Percentiles rank a stretch among this genome's conserved stretches.
Conservation (phyloP, 2,329 filamentous ascomycete species). For the Penicillium occitanis region DNA sequence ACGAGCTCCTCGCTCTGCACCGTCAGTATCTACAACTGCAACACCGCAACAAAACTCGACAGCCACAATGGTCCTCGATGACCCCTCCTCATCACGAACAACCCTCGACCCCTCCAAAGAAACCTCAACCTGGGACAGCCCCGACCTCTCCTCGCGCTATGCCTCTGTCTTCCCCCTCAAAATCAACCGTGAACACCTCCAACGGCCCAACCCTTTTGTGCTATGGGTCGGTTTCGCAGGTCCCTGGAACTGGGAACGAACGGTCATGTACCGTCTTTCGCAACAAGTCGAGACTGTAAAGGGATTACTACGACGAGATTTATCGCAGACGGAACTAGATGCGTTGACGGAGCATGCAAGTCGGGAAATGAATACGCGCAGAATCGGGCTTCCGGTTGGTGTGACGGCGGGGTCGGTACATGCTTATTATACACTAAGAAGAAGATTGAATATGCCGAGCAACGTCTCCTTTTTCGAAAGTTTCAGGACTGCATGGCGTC, state of each 20-base stretch:
- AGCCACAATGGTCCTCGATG: slow-evolving; percentile 17
- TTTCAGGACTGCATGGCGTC: background rate
- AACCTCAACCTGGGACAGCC: slow-evolving; percentile 18
- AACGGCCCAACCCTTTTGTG: slow-evolving; percentile 14
- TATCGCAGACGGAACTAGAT: slow-evolving; percentile 17
- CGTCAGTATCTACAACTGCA: background rate
- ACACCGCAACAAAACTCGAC: background rate
- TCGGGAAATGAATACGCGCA: slow-evolving; percentile 13
- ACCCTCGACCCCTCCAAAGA: slow-evolving; percentile 12
- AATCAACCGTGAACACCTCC: slow-evolving; percentile 17
- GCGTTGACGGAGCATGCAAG: slow-evolving; percentile 18
- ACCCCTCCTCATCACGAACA: background rate
- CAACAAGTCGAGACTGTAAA: slow-evolving; percentile 12
- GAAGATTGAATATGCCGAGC: background rate
- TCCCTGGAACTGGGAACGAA: slow-evolving; percentile 14
- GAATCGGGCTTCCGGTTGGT: slow-evolving; percentile 15
- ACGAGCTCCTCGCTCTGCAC: background rate
- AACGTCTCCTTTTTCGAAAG: background rate
- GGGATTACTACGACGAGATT: slow-evolving; percentile 14
- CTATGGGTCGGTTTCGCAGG: slow-evolving; percentile 12
- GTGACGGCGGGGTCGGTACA: slow-evolving; percentile 8
- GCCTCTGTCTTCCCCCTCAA: slow-evolving; percentile 18
- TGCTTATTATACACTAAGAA: slow-evolving; percentile 12
- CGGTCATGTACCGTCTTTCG: slow-evolving; percentile 8
- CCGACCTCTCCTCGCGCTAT: slow-evolving; percentile 16